Conservation (phyloP, 2,329 filamentous ascomycete species). For the Epichloe festucae region DNA sequence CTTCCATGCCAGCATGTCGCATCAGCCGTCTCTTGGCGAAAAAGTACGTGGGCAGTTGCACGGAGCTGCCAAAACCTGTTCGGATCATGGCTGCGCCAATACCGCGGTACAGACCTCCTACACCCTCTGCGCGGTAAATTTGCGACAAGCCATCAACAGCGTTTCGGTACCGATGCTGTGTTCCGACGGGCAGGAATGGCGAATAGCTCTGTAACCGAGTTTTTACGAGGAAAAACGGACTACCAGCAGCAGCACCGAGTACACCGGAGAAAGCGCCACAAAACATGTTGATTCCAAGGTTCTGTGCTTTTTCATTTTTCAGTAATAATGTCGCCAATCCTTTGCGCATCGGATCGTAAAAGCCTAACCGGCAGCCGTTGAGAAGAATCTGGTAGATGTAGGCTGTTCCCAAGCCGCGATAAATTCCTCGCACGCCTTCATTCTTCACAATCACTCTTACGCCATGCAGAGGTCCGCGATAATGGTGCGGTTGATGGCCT, state of each 20-base stretch:
- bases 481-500: conserved; percentile 72
- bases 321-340: conserved; percentile 57
- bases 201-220: conserved; percentile 91
- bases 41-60: conserved; percentile 96
- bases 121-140: conserved; percentile 67
- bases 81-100: conserved; percentile 90
- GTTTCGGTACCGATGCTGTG: conserved; percentile 87
- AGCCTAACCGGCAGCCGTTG: conserved; percentile 90
- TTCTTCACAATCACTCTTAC: conserved; percentile 81
- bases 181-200: conserved; percentile 83
- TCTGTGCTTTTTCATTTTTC: conserved; percentile 63
- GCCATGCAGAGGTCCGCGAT: conserved; percentile 83
- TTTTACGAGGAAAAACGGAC: conserved; percentile 96
- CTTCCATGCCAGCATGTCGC: conserved; percentile 74
- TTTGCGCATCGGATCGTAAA: conserved; percentile 89
- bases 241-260: conserved; percentile 82
- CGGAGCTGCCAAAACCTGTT: conserved; percentile 89
- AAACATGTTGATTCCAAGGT: conserved; percentile 83
- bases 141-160: conserved; percentile 69
- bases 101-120: conserved; percentile 75
- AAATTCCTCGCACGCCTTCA: conserved; percentile 74
- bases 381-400: conserved; percentile 95
- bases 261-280: conserved; percentile 81
- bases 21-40: conserved; percentile 83
- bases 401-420: conserved; percentile 80